A percentile compares a stretch with the other conserved stretches of the same genome.
These are phyloP conservation scores for Phytomonas sp. DNA, from an alignment of 208 protist species.

Conservation along the genomic window DNA sequence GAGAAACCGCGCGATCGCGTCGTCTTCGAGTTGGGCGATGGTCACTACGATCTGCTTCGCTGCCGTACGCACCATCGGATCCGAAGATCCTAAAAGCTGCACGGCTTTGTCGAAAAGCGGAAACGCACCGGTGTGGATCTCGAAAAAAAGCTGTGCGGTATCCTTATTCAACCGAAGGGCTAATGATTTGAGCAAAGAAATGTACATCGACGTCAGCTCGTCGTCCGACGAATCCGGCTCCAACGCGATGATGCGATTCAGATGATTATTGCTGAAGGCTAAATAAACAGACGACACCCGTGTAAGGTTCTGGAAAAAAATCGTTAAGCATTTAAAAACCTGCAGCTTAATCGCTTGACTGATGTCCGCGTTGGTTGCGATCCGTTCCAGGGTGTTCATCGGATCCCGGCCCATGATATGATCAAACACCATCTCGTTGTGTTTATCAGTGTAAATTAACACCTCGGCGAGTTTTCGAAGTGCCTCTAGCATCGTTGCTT, in stretches of 20 bases:
- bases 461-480: conserved; percentile 67
- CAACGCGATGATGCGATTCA: conserved; percentile 81
- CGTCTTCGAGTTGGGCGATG: conserved; percentile 50
- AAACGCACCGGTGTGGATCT: conserved; percentile 38
- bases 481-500: conserved; percentile 15
- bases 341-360: conserved; percentile 51
- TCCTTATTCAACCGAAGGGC: conserved; percentile 63
- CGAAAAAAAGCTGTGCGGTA: conserved; percentile 84
- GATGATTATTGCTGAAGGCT: conserved; percentile 81
- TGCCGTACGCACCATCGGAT: conserved; percentile 72
- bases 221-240: conserved; percentile 70
- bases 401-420: conserved; percentile 38
- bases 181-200: conserved; percentile 83
- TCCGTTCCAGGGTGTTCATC: conserved; percentile 56
- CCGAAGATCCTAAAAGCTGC: conserved; percentile 36
- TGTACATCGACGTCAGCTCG: conserved; percentile 69
- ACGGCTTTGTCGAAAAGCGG: conserved; percentile 64
- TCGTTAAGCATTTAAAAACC: conserved; percentile 54
- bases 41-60: conserved; percentile 77
- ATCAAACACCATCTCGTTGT: conserved; percentile 57
- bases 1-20: conserved; percentile 37
- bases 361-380: conserved; percentile 54
- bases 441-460: conserved; percentile 77
- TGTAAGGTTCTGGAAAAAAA: conserved; percentile 74
- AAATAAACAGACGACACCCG: conserved; percentile 58